Evolutionary conservation across 2,329 filamentous ascomycete species (phyloP).

Genomic region (Botryosphaeria agaves): DNA sequence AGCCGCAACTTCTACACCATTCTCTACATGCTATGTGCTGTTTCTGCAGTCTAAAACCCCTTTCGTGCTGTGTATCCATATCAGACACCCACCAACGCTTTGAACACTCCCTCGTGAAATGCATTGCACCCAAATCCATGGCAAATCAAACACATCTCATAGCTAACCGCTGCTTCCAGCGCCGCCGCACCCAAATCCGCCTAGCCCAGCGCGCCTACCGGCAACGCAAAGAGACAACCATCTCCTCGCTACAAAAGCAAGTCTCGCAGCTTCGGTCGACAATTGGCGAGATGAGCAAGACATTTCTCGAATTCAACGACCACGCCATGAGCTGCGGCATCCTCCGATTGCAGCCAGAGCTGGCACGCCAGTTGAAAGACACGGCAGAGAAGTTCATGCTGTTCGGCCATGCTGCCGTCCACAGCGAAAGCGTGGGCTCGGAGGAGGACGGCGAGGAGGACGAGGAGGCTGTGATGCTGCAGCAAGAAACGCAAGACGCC

Average conservation of each 20-base stretch:
- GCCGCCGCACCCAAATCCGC: conserved; percentile 72
- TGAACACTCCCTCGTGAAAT: too few relatives aligned
- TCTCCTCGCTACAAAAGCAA: conserved; percentile 52
- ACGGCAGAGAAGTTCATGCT: conserved; percentile 45
- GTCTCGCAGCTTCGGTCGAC: conserved; percentile 51
- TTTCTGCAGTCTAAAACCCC: neutral
- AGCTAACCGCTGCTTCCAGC: conserved; percentile 26
- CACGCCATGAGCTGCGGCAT: conserved; percentile 40
- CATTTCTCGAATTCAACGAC: conserved; percentile 51
- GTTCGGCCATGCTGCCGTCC: conserved; percentile 33
- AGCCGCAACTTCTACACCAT: too few relatives aligned
- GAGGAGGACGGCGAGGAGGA: conserved; percentile 11
- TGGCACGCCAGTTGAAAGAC: conserved; percentile 38
- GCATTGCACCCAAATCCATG: too few relatives aligned
- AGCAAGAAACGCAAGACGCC: too few relatives aligned
- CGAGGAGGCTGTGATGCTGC: too few relatives aligned
- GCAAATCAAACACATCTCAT: too few relatives aligned
- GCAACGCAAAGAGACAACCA: conserved; percentile 67
- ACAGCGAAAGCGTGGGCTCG: conserved; percentile 10
- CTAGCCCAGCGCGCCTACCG: conserved; percentile 75
- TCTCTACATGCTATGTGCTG: neutral
- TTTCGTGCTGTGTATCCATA: neutral
- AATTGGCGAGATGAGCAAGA: conserved; percentile 57
- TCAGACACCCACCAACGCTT: too few relatives aligned
- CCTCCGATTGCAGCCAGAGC: conserved; percentile 36